Evolutionary conservation across 1,284 basidiomycete genomes (phyloP), one percentile per base, ranked within the genome.

Genomic region (Crepidotus sp.): DNA sequence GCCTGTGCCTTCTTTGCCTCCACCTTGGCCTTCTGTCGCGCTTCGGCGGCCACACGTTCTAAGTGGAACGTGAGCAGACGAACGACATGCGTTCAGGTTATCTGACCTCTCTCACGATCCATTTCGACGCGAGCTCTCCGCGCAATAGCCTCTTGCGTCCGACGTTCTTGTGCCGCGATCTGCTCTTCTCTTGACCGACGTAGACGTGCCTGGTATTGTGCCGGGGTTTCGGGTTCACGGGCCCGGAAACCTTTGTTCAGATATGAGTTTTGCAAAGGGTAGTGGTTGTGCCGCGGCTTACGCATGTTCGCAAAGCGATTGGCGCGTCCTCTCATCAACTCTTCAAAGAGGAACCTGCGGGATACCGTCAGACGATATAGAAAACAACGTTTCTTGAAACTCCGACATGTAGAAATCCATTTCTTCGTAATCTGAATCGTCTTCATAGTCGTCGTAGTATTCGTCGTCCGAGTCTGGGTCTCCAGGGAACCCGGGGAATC

Each of bases 1-100:
- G 71, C 73, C 47, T 74, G 64, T 2, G 67, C 73, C 59, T 77
- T 80, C 58, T 76, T 83, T 21, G 61, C 63, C 42, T 67, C 63
- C 6, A 63, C 60, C 53, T 79, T 83, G 4, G 59, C 60, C 57
- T 73, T 74, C 54, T 80, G 76, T 30, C 81, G 70, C 47, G 68
- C 58, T 52, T 77, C 77, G 5, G 77, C 74, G 25, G 69, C 71
- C 41, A 62, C 57, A 35, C 70, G 71, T 57, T 75, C 70, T 80
- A 59, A 62, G 42, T 45, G 39, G 18, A 43, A 30, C 30, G 45
- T 43, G 13, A 52, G 45, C 39, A 27, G 52, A 47, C 44, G 45
- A 55, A 47, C 43, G 52, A 43, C 7, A 33, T 18, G 17, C 31
- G 42, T 30, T n/a, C 8, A n/a, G 2, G 11, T 19, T 19, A 36